Percentiles rank a stretch among this genome's conserved stretches.
Evolutionary conservation across 495 filamentous ascomycete genomes (phyloP).

Genomic region (Neurospora sp.): DNA sequence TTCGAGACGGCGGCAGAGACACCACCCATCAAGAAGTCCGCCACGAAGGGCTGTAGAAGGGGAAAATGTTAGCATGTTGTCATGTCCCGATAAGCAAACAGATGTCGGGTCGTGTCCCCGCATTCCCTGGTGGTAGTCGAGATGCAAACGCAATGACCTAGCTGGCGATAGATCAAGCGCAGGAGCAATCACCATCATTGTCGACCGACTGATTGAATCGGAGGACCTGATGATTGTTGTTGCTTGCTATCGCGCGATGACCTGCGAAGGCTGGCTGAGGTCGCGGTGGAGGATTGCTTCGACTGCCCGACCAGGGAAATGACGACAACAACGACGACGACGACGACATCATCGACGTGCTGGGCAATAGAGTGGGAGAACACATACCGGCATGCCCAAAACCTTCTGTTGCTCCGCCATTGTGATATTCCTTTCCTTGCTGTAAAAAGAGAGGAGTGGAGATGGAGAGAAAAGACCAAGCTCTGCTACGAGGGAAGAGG

Average conservation of each 20-base stretch:
- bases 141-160: background rate
- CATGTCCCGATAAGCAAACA: constrained; percentile 6
- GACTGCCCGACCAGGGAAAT: constrained; percentile 5
- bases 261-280: background rate
- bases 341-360: constrained; percentile 13
- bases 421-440: constrained; percentile 52
- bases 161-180: background rate
- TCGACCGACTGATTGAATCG: background rate
- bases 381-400: constrained; percentile 82
- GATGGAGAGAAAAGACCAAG: constrained; percentile 26
- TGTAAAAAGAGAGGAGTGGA: constrained; percentile 37
- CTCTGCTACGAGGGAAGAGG: constrained; percentile 26
- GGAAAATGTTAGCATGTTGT: constrained; percentile 13
- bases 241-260: background rate
- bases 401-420: constrained; percentile 35
- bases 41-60: constrained; percentile 52
- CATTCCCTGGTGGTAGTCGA: constrained; percentile 38
- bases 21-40: constrained; percentile 99
- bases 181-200: background rate
- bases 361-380: constrained; percentile 1
- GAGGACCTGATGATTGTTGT: background rate
- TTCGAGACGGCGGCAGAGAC: constrained; percentile 99
- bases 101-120: constrained; percentile 47
- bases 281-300: background rate
- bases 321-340: background rate